Evolutionary conservation across 805 yeast species (phyloP).

Genomic region (Kodamaea kakaduensis): DNA sequence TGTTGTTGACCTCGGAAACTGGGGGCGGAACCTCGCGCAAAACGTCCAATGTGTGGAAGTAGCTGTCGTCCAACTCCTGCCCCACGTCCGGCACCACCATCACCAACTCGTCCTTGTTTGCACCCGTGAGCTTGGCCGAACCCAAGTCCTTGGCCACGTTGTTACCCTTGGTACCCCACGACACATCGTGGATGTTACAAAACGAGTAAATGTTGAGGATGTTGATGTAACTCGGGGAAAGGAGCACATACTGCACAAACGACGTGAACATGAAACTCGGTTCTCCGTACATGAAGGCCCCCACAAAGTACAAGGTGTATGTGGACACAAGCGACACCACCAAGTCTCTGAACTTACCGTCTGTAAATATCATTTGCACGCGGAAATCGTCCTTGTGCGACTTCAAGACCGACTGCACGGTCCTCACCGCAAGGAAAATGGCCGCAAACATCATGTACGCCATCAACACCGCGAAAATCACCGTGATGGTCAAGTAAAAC

Average conservation of each 20-base stretch:
- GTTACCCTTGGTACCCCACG: slow-evolving; percentile 97
- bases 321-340: slow-evolving; percentile 84
- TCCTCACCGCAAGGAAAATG: slow-evolving; percentile 68
- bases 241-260: slow-evolving; percentile 73
- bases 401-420: slow-evolving; percentile 55
- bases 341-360: slow-evolving; percentile 77
- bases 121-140: slow-evolving; percentile 59
- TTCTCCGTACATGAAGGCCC: slow-evolving; percentile 78
- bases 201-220: slow-evolving; percentile 92
- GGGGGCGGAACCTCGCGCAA: slow-evolving; percentile 43
- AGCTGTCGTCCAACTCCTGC: slow-evolving; percentile 71
- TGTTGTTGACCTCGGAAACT: slow-evolving; percentile 24
- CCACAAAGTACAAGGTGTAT: slow-evolving; percentile 71
- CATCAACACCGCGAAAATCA: slow-evolving; percentile 85
- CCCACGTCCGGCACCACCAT: slow-evolving; percentile 62
- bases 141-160: slow-evolving; percentile 69
- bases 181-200: slow-evolving; percentile 92
- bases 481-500: slow-evolving; percentile 70
- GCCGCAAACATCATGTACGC: slow-evolving; percentile 86
- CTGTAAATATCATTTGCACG: slow-evolving; percentile 49
- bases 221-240: slow-evolving; percentile 88
- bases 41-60: slow-evolving; percentile 58
- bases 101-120: slow-evolving; percentile 36
- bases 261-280: slow-evolving; percentile 93
- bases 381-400: slow-evolving; percentile 40